phyloP scores from a whole-genome alignment of 192 early-diverging fungal species.

The Gaertneriomyces sp. region DNA sequence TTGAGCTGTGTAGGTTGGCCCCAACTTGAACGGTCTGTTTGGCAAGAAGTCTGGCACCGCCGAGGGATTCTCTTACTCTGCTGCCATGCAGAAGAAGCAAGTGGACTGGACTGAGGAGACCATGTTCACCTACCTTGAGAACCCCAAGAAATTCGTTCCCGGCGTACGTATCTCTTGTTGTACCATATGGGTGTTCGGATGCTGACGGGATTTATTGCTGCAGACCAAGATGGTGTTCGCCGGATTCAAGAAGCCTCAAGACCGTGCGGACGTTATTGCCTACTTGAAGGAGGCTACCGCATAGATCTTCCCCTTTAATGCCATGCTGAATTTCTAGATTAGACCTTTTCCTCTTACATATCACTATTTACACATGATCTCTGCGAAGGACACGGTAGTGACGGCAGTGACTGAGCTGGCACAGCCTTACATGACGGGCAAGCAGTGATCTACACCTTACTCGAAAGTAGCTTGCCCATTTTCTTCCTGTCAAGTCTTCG shows the following conservation, averaged over 20 bases:
- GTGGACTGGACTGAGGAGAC: slow-evolving; percentile 86
- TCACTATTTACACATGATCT: too few species aligned
- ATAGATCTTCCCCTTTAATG: slow-evolving; percentile 5
- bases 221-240: slow-evolving; percentile 97
- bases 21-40: slow-evolving; percentile 92
- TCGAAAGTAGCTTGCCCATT: too few species aligned
- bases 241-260: slow-evolving; percentile 74
- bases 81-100: slow-evolving; percentile 82
- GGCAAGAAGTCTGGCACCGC: slow-evolving; percentile 84
- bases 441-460: too few species aligned
- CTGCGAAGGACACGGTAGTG: too few species aligned
- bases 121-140: slow-evolving; percentile 93
- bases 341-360: too few species aligned
- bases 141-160: slow-evolving; percentile 90
- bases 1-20: slow-evolving; percentile 68
- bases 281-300: slow-evolving; percentile 79
- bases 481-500: too few species aligned
- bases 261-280: slow-evolving; percentile 77
- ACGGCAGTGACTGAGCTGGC: too few species aligned
- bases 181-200: too few species aligned
- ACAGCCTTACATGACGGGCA: too few species aligned
- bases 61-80: slow-evolving; percentile 87
- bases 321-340: too few species aligned
- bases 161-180: slow-evolving; percentile 23
- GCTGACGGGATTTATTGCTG: slow-evolving; percentile 45